A percentile compares a stretch with the other conserved stretches of the same genome.
Conservation (phyloP, 148 eudicot species). For the Fagopyrum esculentum region DNA sequence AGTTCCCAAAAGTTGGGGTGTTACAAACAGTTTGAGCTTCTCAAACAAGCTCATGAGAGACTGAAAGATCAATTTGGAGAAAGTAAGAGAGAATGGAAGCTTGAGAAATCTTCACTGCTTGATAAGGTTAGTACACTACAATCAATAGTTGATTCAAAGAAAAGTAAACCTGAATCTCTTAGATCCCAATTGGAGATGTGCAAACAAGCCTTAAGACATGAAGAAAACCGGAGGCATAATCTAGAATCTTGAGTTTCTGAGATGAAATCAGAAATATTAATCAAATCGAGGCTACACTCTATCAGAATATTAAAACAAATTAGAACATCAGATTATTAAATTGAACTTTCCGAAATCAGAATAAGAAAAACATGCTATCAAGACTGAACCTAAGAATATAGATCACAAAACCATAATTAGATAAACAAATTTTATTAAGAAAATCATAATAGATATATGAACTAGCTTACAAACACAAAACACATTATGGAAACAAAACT, state of each 20-base stretch:
- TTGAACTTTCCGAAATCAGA: too few species aligned
- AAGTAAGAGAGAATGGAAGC: slow-evolving; percentile 45
- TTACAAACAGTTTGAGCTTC: slow-evolving; percentile 48
- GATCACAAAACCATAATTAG: too few species aligned
- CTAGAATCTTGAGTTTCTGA: slow-evolving; percentile 57
- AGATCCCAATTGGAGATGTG: slow-evolving; percentile 40
- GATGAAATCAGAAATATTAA: slow-evolving; percentile 15
- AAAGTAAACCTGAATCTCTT: slow-evolving; percentile 33
- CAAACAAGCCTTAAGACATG: slow-evolving; percentile 61
- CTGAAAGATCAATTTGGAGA: slow-evolving; percentile 14
- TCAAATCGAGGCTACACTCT: too few species aligned
- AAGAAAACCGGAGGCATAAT: slow-evolving; percentile 49
- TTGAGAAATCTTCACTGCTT: slow-evolving; percentile 53
- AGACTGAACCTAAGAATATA: too few species aligned
- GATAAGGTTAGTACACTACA: slow-evolving; percentile 53
- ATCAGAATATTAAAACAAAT: too few species aligned
- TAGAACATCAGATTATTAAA: too few species aligned
- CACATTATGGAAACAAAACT: too few species aligned
- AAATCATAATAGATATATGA: too few species aligned
- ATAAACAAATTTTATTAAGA: too few species aligned
- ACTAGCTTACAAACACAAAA: too few species aligned
- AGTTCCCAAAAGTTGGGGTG: too few species aligned
- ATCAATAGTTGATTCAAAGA: slow-evolving; percentile 39
- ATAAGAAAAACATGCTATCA: too few species aligned
- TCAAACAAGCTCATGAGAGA: slow-evolving; percentile 73